A percentile compares a stretch with the other conserved stretches of the same genome.
These are phyloP conservation scores for Naegleria gruberi DNA, from an alignment of 208 protist genomes.

Conservation along the genomic window DNA sequence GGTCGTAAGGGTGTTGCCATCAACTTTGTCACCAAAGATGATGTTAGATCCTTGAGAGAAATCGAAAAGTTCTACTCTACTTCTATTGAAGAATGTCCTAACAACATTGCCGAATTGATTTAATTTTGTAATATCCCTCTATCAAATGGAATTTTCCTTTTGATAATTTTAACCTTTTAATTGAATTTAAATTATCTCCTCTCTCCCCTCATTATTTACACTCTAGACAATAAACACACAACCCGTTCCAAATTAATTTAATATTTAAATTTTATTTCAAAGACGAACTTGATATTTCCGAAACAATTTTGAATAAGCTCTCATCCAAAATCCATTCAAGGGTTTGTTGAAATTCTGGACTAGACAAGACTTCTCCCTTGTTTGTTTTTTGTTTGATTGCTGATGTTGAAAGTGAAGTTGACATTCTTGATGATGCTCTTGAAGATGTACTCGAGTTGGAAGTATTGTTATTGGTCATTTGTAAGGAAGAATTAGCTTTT, in stretches of 20 bases:
- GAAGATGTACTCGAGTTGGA: too few species aligned
- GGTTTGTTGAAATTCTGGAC: background rate
- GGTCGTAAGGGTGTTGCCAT: constrained; percentile 99
- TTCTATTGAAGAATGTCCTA: constrained; percentile 96
- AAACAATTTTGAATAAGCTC: background rate
- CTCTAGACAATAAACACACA: background rate
- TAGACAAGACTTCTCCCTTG: background rate
- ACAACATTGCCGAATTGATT: background rate
- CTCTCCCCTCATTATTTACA: background rate
- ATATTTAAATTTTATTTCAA: too few species aligned
- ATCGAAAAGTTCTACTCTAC: constrained; percentile 98
- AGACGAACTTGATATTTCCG: background rate
- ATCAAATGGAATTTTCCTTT: background rate
- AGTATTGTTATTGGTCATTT: background rate
- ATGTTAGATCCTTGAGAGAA: constrained; percentile 88
- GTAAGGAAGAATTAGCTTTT: background rate
- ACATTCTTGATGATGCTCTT: too few species aligned
- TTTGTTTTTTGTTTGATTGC: too few species aligned
- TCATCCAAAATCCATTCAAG: constrained; percentile 7
- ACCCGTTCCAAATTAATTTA: too few species aligned
- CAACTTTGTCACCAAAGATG: constrained; percentile 97
- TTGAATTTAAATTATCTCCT: background rate
- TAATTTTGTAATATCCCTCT: background rate
- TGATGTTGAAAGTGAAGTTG: background rate
- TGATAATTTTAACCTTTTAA: background rate